phyloP scores from a whole-genome alignment of 2,329 filamentous ascomycete species.

The Sporothrix curviconia region DNA sequence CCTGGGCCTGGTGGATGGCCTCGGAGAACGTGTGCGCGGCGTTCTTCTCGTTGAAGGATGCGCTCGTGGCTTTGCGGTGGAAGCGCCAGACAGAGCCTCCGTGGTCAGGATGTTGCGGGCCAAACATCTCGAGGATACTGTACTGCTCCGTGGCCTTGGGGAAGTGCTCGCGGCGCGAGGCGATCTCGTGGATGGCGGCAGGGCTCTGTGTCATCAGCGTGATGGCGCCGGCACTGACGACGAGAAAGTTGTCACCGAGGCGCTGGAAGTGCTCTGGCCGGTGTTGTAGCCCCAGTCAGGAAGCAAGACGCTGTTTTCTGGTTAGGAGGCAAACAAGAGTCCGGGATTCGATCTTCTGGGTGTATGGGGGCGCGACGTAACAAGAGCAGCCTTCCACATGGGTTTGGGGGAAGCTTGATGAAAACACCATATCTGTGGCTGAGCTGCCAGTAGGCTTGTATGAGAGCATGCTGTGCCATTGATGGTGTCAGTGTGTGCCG shows the following conservation, averaged over 20 bases:
- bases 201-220: constrained; percentile 55
- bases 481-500: constrained; percentile 1
- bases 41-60: constrained; percentile 72
- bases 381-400: constrained; percentile 54
- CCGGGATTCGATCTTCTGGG: too few species aligned
- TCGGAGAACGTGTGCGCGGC: constrained; percentile 58
- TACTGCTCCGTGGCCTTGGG: constrained; percentile 61
- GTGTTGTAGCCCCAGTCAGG: constrained; percentile 55
- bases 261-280: constrained; percentile 51
- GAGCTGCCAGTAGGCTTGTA: constrained; percentile 51
- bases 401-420: constrained; percentile 48
- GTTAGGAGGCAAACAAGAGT: too few species aligned
- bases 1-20: constrained; percentile 54
- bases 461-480: constrained; percentile 36
- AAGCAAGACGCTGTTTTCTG: too few species aligned
- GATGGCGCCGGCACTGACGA: constrained; percentile 52
- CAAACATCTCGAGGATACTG: constrained; percentile 56
- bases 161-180: constrained; percentile 61
- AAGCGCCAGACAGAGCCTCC: constrained; percentile 62
- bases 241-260: constrained; percentile 52
- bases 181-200: constrained; percentile 60
- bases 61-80: constrained; percentile 65
- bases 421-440: constrained; percentile 48
- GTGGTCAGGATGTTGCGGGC: constrained; percentile 65
- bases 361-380: too few species aligned